These are phyloP conservation scores for Pseudozyma hubeiensis DNA, from an alignment of 1,284 basidiomycete species.

Conservation along the genomic window DNA sequence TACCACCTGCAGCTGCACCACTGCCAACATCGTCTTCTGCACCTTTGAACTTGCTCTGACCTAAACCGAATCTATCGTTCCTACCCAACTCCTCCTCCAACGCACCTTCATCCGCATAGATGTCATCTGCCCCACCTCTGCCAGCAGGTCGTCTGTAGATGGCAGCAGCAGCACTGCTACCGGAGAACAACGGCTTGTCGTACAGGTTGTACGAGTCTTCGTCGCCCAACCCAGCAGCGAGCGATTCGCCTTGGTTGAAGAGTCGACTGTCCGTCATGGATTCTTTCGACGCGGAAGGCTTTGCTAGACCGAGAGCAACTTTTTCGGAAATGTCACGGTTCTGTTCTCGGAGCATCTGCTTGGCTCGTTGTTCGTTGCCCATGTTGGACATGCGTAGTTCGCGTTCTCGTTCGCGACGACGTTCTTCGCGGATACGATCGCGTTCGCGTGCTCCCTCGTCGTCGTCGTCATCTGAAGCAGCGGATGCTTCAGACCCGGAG, in stretches of 20 bases:
- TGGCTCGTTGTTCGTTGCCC: constrained; percentile 95
- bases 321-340: constrained; percentile 99
- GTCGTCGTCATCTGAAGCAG: constrained; percentile 62
- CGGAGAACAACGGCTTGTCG: constrained; percentile 94
- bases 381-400: constrained; percentile 99
- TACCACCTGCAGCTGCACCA: constrained; percentile 70
- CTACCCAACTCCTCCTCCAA: constrained; percentile 88
- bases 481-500: constrained; percentile 71
- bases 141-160: constrained; percentile 92
- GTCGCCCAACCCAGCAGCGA: constrained; percentile 81
- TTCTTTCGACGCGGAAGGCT: constrained; percentile 87
- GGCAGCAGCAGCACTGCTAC: constrained; percentile 92
- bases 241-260: constrained; percentile 89
- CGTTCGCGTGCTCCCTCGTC: constrained; percentile 81
- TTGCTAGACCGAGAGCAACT: constrained; percentile 95
- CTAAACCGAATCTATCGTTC: constrained; percentile 93
- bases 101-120: constrained; percentile 87
- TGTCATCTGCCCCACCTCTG: constrained; percentile 70
- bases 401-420: constrained; percentile 90
- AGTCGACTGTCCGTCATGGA: constrained; percentile 95
- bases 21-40: constrained; percentile 77
- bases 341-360: constrained; percentile 90
- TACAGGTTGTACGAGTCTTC: constrained; percentile 94
- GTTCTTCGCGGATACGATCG: constrained; percentile 90
- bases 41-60: constrained; percentile 83